A percentile compares a stretch with the other conserved stretches of the same genome.
phyloP scores from a whole-genome alignment of 108 stramenopile genomes.

The Cylindrotheca fusiformis region DNA sequence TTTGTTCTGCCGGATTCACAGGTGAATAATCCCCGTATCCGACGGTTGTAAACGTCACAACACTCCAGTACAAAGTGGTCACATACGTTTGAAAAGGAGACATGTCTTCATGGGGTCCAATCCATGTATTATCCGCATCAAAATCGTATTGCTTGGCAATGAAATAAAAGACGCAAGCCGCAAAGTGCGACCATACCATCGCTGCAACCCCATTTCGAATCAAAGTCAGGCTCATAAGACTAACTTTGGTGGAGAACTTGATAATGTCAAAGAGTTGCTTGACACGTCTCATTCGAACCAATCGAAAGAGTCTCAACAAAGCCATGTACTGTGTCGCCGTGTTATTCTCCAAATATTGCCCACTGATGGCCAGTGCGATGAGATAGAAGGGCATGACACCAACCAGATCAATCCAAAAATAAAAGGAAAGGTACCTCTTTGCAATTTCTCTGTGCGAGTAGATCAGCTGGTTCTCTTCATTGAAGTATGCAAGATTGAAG shows the following conservation, averaged over 20 bases:
- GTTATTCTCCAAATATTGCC: constrained; percentile 20
- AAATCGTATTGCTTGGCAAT: constrained; percentile 50
- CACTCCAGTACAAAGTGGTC: constrained; percentile 46
- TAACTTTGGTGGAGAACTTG: constrained; percentile 45
- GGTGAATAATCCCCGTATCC: constrained; percentile 61
- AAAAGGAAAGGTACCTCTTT: constrained; percentile 32
- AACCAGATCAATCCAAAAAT: constrained; percentile 57
- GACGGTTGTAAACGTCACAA: constrained; percentile 44
- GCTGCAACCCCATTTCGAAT: constrained; percentile 45
- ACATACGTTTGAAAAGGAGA: constrained; percentile 36
- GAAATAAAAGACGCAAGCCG: constrained; percentile 61
- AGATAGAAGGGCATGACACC: constrained; percentile 59
- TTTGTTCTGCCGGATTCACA: constrained; percentile 44
- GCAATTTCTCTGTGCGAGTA: constrained; percentile 33
- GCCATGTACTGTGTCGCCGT: constrained; percentile 23
- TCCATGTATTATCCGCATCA: constrained; percentile 48
- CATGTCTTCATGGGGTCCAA: constrained; percentile 12
- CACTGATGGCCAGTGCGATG: constrained; percentile 34
- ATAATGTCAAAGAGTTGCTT: constrained; percentile 44
- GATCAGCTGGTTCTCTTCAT: constrained; percentile 35
- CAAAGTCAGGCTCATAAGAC: constrained; percentile 42
- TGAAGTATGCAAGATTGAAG: constrained; percentile 51
- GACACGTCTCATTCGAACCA: constrained; percentile 53
- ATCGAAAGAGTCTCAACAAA: constrained; percentile 33
- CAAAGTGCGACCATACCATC: constrained; percentile 49